These are phyloP conservation scores for Hemerocallis citrina DNA, from an alignment of 106 monocot species.

Conservation along the genomic window DNA sequence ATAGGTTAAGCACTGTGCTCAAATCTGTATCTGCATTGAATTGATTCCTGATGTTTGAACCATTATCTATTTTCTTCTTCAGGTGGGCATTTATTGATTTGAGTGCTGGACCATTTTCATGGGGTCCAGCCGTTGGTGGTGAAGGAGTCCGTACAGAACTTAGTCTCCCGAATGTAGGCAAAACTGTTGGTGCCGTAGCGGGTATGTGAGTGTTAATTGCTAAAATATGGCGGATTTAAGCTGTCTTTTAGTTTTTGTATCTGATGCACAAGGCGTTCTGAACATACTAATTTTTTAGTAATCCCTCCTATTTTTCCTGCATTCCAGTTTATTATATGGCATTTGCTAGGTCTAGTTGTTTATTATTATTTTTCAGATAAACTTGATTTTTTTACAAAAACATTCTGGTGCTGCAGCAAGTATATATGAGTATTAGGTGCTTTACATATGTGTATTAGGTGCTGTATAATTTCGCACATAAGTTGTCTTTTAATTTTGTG, in stretches of 20 bases:
- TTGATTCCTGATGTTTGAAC: constrained; percentile 8
- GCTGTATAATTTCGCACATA: too few species aligned
- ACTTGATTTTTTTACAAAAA: too few species aligned
- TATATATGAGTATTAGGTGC: too few species aligned
- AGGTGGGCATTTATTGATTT: constrained; percentile 99
- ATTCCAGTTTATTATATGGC: background rate
- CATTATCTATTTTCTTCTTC: constrained; percentile 9
- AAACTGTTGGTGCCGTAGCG: constrained; percentile 78
- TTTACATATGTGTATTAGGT: too few species aligned
- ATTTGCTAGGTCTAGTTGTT: background rate
- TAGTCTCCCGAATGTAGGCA: constrained; percentile 83
- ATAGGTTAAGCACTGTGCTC: constrained; percentile 37
- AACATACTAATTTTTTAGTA: too few species aligned
- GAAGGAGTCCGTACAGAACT: constrained; percentile 92
- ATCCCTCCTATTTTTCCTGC: background rate
- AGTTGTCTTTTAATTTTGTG: too few species aligned
- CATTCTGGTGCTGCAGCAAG: too few species aligned
- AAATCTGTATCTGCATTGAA: background rate
- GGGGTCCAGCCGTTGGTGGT: constrained; percentile 99
- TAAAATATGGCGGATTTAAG: too few species aligned
- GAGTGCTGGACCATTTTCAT: constrained; percentile 91
- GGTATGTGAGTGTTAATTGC: constrained; percentile 30
- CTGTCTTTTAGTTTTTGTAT: background rate
- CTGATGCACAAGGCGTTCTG: background rate
- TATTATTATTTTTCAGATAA: background rate